Evolutionary conservation across 768 basidiomycete genomes (phyloP).

Genomic region (Boletus patriciae): DNA sequence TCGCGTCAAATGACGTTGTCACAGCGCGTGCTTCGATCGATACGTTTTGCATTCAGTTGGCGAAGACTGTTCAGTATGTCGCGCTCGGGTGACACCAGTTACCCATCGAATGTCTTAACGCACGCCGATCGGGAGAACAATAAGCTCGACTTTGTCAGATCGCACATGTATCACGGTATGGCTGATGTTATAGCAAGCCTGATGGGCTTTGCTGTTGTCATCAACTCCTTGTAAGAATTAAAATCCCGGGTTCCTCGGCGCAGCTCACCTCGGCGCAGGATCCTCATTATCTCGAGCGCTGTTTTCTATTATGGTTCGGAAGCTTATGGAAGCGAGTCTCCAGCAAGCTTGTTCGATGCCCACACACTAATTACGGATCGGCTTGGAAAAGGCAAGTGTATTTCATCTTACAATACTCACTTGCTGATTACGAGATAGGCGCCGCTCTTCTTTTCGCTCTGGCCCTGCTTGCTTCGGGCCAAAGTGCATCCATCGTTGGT

Average conservation of each 20-base stretch:
- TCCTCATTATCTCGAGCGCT: slow-evolving; percentile 77
- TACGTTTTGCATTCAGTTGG: slow-evolving; percentile 8
- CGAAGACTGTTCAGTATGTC: slow-evolving; percentile 27
- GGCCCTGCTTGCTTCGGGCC: slow-evolving; percentile 80
- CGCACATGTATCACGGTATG: slow-evolving; percentile 66
- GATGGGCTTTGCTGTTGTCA: slow-evolving; percentile 81
- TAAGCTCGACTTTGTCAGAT: slow-evolving; percentile 50
- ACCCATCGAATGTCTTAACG: slow-evolving; percentile 34
- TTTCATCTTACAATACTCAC: background rate
- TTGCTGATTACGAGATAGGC: slow-evolving; percentile 40
- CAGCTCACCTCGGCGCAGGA: slow-evolving; percentile 42
- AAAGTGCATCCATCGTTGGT: slow-evolving; percentile 87
- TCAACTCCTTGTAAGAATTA: slow-evolving; percentile 71
- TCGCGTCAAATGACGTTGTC: slow-evolving; percentile 22
- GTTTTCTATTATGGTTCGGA: slow-evolving; percentile 68
- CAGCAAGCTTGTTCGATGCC: slow-evolving; percentile 84
- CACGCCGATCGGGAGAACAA: slow-evolving; percentile 62
- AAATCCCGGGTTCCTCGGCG: background rate
- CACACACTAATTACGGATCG: slow-evolving; percentile 66
- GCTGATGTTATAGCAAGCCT: slow-evolving; percentile 68
- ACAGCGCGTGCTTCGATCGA: slow-evolving; percentile 14
- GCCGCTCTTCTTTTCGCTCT: slow-evolving; percentile 88
- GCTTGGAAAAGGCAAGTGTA: slow-evolving; percentile 62
- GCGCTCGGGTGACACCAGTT: slow-evolving; percentile 19
- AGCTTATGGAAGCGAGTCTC: slow-evolving; percentile 38